Percentiles rank a stretch among this genome's conserved stretches.
These are phyloP conservation scores for Fusarium verticillioides DNA, from an alignment of 2,329 filamentous ascomycete species.

Conservation along the genomic window DNA sequence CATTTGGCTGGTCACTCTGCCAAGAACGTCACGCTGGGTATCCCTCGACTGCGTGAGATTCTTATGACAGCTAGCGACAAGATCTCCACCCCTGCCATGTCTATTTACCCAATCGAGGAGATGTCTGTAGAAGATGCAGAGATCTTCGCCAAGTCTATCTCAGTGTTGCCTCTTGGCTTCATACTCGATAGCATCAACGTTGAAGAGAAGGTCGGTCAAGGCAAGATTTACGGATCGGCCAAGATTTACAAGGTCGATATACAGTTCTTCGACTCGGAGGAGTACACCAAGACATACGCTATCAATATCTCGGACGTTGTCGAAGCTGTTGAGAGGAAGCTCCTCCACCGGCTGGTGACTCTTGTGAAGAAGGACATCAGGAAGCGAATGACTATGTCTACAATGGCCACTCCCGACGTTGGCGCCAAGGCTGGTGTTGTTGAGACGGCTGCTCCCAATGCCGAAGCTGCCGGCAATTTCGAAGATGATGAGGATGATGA, in stretches of 20 bases:
- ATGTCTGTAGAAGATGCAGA: slow-evolving; percentile 75
- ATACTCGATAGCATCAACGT: slow-evolving; percentile 85
- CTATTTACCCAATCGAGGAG: slow-evolving; percentile 79
- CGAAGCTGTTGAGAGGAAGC: slow-evolving; percentile 80
- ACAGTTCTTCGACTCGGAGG: slow-evolving; percentile 83
- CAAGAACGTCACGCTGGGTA: slow-evolving; percentile 99
- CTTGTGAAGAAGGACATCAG: slow-evolving; percentile 83
- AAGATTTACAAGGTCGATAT: slow-evolving; percentile 88
- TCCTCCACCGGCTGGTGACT: slow-evolving; percentile 77
- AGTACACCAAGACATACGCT: slow-evolving; percentile 88
- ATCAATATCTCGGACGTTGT: slow-evolving; percentile 83
- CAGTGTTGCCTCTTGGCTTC: slow-evolving; percentile 83
- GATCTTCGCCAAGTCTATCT: slow-evolving; percentile 91
- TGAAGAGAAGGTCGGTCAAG: slow-evolving; percentile 80
- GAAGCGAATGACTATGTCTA: slow-evolving; percentile 75
- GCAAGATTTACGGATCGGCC: slow-evolving; percentile 73
- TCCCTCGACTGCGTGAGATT: slow-evolving; percentile 95
- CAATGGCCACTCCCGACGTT: slow-evolving; percentile 81
- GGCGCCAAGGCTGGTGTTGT: slow-evolving; percentile 64
- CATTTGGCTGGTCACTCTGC: slow-evolving; percentile 98
- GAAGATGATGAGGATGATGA: slow-evolving; percentile 66
- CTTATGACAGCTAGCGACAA: slow-evolving; percentile 94
- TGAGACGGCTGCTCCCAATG: slow-evolving; percentile 57
- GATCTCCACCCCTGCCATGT: slow-evolving; percentile 93
- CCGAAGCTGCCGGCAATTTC: slow-evolving; percentile 49